A percentile compares a stretch with the other conserved stretches of the same genome.
Evolutionary conservation across 2,329 filamentous ascomycete species (phyloP).

Genomic region (Verticillium nonalfalfae): DNA sequence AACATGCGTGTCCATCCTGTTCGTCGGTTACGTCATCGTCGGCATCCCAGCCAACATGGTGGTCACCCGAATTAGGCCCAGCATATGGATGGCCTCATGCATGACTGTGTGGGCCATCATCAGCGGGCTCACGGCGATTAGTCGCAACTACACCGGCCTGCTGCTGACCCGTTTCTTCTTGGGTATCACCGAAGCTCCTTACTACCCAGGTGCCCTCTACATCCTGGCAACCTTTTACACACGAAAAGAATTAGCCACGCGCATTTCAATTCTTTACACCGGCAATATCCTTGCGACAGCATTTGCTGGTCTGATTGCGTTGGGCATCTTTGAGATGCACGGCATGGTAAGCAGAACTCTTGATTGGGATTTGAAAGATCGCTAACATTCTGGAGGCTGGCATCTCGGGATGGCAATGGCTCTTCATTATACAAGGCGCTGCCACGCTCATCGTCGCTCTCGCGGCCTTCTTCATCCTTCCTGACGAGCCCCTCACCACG

Average conservation of each 20-base stretch:
- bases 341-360: conserved; percentile 8
- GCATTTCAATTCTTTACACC: conserved; percentile 20
- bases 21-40: conserved; percentile 18
- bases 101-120: conserved; percentile 18
- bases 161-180: conserved; percentile 18
- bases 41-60: conserved; percentile 18
- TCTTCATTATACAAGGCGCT: conserved; percentile 12
- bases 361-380: conserved; percentile 17
- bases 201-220: conserved; percentile 20
- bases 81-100: conserved; percentile 7
- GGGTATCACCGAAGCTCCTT: conserved; percentile 20
- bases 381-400: conserved; percentile 7
- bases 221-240: conserved; percentile 23
- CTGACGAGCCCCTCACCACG: conserved; percentile 26
- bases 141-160: conserved; percentile 17
- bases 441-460: conserved; percentile 11
- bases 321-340: conserved; percentile 19
- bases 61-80: conserved; percentile 6
- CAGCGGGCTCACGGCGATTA: conserved; percentile 18
- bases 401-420: conserved; percentile 20
- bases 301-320: conserved; percentile 19
- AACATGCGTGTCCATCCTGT: conserved; percentile 8
- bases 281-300: conserved; percentile 20
- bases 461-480: conserved; percentile 10
- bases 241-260: conserved; percentile 19